These are phyloP conservation scores for Phragmites australis DNA, from an alignment of 176 grass and related monocot species.

Conservation along the genomic window DNA sequence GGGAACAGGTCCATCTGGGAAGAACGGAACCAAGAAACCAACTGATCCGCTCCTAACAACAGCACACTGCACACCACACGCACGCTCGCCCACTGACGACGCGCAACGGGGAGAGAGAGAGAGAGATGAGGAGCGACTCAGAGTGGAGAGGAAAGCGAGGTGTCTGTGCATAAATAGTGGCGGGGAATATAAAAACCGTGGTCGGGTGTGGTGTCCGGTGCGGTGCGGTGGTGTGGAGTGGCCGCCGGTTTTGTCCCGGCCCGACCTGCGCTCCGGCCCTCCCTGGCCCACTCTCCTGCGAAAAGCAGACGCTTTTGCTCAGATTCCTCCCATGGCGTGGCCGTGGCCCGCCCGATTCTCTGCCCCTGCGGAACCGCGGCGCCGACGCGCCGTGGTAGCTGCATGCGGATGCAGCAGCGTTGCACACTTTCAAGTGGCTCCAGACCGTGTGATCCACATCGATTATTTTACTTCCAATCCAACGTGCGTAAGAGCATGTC, in stretches of 20 bases:
- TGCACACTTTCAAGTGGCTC: no score
- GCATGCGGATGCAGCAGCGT: neutral
- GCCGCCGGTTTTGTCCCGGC: slow-evolving; percentile 37
- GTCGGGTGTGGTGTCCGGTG: neutral
- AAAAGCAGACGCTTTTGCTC: neutral
- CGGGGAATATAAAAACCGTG: slow-evolving; percentile 40
- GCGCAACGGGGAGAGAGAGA: neutral
- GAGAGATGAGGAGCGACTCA: neutral
- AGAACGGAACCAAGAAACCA: neutral
- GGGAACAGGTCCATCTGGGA: slow-evolving; percentile 4
- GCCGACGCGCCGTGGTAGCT: neutral
- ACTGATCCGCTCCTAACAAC: neutral
- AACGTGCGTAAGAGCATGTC: no score
- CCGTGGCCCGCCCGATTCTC: neutral
- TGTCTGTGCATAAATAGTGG: slow-evolving; percentile 21
- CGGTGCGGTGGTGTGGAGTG: neutral
- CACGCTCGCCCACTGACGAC: neutral
- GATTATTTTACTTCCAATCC: no score
- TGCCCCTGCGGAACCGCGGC: neutral
- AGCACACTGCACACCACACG: neutral
- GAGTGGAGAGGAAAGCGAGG: neutral
- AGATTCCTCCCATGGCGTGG: neutral
- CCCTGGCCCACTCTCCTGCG: neutral
- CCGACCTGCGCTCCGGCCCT: neutral
- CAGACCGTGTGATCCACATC: no score